Evolutionary conservation across 371 early-diverging fungal genomes (phyloP), one percentile per base, ranked within the genome.

Genomic region (Mortierella sp.): DNA sequence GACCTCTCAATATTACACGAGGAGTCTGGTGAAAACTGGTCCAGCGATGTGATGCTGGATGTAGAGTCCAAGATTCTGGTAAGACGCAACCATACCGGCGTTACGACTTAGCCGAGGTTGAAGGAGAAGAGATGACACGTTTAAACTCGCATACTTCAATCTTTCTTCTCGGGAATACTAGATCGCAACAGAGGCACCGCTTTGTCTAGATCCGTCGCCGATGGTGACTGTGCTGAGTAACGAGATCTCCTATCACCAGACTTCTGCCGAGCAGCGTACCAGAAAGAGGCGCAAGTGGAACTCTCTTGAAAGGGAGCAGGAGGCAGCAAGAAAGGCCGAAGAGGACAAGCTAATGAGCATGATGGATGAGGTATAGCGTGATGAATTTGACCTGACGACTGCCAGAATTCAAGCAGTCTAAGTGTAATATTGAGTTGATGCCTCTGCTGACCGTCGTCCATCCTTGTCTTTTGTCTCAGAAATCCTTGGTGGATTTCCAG

Each of bases 291-390:
- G 80, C 54, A 88, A 86, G 65, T 84, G 83, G 82, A 88, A 88
- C 60, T 88, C 87, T 24, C 71, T 84, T 9, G 88, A 88, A 52
- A 70, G 86, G 17, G 88, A 86, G 47, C 86, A 85, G 48, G 86
- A 86, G 52, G 67, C 85, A 31, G 86, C 85, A 26, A 82, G 85
- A 55, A 86, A 86, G 72, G 82, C 83, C 44, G 88, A 88, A 52
- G 83, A 82, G 32, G 83, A 82, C 60, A 86, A 84, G 59, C 50
- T 86, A 3, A 85, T 88, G 88, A 84, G 86, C 59, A 59, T 86
- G 60, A 86, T 85, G 86, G 88, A 88, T 78, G 73, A 82, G 54
- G 87, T 87, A 81, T 63, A n/a, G n/a, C n/a, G n/a, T n/a, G n/a
- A n/a, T n/a, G n/a, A n/a, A n/a, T n/a, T n/a, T n/a, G n/a, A n/a